Percentiles rank a stretch among this genome's conserved stretches.
Evolutionary conservation across 2,329 filamentous ascomycete genomes (phyloP).

Genomic region (Fusarium xyrophilum): DNA sequence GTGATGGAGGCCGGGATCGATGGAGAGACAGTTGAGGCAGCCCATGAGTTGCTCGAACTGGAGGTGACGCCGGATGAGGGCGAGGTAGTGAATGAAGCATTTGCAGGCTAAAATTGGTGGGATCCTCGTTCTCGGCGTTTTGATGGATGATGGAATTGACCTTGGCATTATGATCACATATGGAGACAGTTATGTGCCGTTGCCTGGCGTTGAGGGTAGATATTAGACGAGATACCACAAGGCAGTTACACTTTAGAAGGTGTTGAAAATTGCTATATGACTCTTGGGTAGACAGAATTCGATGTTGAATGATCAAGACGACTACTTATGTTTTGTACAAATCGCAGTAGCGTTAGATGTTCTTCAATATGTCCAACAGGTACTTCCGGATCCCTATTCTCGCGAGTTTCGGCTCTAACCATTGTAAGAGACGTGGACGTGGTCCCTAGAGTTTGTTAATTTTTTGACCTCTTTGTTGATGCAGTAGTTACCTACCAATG

Average conservation of each 20-base stretch:
- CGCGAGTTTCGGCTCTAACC: not conserved
- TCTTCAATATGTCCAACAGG: not conserved
- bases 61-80: constrained; percentile 78
- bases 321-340: not conserved
- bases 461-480: not conserved
- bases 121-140: constrained; percentile 19
- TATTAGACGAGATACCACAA: constrained; percentile 23
- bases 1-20: constrained; percentile 80
- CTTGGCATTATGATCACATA: not conserved
- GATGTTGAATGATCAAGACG: not conserved
- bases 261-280: not conserved
- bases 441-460: constrained; percentile 32
- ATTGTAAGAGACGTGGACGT: constrained; percentile 42
- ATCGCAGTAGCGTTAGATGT: not conserved
- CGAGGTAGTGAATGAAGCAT: constrained; percentile 53
- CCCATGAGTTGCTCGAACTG: constrained; percentile 81
- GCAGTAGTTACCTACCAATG: constrained; percentile 47
- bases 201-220: constrained; percentile 16
- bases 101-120: constrained; percentile 44
- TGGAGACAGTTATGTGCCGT: not conserved
- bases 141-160: constrained; percentile 6
- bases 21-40: constrained; percentile 78
- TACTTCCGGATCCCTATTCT: not conserved
- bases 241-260: not conserved
- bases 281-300: not conserved